A percentile compares a stretch with the other conserved stretches of the same genome.
Conservation (phyloP, 257 asterid species). For the Catharanthus roseus region DNA sequence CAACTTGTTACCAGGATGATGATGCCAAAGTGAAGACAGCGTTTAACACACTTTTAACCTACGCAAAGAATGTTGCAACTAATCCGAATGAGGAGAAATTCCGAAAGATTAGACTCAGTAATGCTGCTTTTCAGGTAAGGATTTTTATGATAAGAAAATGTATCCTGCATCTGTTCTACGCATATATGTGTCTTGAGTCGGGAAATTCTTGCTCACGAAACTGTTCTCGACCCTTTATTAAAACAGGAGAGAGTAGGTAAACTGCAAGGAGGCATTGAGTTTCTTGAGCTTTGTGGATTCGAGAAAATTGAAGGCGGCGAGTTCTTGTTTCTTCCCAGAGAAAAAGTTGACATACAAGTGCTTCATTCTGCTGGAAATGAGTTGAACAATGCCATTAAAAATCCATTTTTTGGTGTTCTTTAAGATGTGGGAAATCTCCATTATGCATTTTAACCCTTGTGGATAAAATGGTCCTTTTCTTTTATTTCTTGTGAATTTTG, state of each 20-base stretch:
- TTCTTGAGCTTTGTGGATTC: constrained; percentile 89
- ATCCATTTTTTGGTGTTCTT: constrained; percentile 93
- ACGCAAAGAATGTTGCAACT: constrained; percentile 80
- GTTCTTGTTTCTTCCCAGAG: constrained; percentile 66
- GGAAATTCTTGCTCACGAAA: not conserved
- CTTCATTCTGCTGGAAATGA: constrained; percentile 89
- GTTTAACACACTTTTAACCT: constrained; percentile 84
- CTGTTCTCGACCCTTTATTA: not conserved
- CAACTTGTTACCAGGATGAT: constrained; percentile 46
- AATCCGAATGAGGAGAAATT: constrained; percentile 89
- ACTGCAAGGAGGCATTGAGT: constrained; percentile 78
- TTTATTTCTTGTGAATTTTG: no score
- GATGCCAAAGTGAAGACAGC: constrained; percentile 91
- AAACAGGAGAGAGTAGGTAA: constrained; percentile 96
- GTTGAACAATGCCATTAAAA: constrained; percentile 76
- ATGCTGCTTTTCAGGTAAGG: constrained; percentile 83
- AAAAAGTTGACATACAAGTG: constrained; percentile 76
- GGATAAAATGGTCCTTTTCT: no score
- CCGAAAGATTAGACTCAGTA: constrained; percentile 83
- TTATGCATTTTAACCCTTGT: no score
- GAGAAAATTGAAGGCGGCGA: constrained; percentile 90
- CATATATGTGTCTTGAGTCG: not conserved
- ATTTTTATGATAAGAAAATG: not conserved
- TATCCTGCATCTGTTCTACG: not conserved
- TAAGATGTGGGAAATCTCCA: no score